Evolutionary conservation across 2,329 filamentous ascomycete species (phyloP), one percentile per base, ranked within the genome.

Genomic region (Bretziella fagacearum): DNA sequence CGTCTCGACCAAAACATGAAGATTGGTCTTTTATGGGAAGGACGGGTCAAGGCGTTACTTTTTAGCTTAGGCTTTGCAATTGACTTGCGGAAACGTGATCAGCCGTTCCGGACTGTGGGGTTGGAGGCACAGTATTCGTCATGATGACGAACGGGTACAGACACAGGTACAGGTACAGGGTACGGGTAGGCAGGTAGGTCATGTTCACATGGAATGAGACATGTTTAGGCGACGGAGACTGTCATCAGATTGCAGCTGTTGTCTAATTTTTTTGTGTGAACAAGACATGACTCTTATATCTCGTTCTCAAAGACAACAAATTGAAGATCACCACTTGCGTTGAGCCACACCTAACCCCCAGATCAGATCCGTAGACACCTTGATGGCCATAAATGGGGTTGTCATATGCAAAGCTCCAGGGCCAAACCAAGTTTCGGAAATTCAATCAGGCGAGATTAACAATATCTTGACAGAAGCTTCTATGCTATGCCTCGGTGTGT

Each of bases 11-110:
- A 95, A 65, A 82, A 87, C 54, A 79, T 85, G 65, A 79, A 80
- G 53, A 76, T 95, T 46, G 84, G 86, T 1, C 61, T 96, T 44
- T 64, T 96, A 18, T 98, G 91, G 89, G 89, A 96, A 60, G 87
- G 89, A 2, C 73, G 86, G 47, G 74, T 93, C 51, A 94, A 96
- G 65, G 89, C 93, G 54, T 66, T 98, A 50, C 70, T 98, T 49
- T 93, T 96, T 60, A 93, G 85, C 55, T 70, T 94, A 35, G 91
- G 91, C 7, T 84, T 85, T 49, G 84, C 78, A 44, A 76, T 98
- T 47, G 86, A 93, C 58, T 69, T 91, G 57, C 77, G 76, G 57
- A 77, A 74, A 56, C 68, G 77, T 53, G 82, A 87, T 59, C 79
- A 83, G 57, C 80, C 84, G 32, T 81, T 91, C 57, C 73, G 81